Percentiles rank a stretch among this genome's conserved stretches.
These are phyloP conservation scores for Ceratocystis alfenasii DNA, from an alignment of 2,329 filamentous ascomycete genomes.

Conservation along the genomic window DNA sequence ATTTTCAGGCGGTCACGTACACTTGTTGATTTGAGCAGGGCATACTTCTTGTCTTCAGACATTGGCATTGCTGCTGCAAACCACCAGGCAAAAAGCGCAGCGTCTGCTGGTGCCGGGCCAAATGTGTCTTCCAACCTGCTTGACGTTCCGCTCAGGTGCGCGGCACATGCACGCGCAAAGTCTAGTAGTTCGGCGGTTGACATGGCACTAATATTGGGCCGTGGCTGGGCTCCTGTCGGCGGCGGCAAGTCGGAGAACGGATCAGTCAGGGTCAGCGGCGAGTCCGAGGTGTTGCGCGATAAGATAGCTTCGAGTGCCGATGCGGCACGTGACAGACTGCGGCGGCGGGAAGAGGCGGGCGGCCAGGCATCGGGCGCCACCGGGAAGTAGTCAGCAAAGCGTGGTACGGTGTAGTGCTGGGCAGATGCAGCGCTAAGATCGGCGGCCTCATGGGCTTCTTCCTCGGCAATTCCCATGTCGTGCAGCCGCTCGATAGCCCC, in stretches of 20 bases:
- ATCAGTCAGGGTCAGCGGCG: constrained; percentile 2
- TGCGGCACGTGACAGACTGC: constrained; percentile 1
- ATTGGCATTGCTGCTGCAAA: constrained; percentile 72
- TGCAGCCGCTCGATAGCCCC: constrained; percentile 66
- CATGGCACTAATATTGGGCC: constrained; percentile 33
- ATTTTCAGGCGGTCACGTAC: constrained; percentile 75
- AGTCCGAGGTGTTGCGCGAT: not conserved
- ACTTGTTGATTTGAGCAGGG: constrained; percentile 58
- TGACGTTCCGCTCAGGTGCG: constrained; percentile 39
- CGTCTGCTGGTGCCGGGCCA: constrained; percentile 64
- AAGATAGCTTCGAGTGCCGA: not conserved
- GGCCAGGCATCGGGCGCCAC: not conserved
- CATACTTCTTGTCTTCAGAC: constrained; percentile 66
- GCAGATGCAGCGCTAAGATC: constrained; percentile 34
- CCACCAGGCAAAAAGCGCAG: constrained; percentile 78
- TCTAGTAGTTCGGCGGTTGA: constrained; percentile 60
- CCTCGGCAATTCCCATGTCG: constrained; percentile 69
- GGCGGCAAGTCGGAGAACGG: constrained; percentile 16
- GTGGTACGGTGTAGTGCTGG: not conserved
- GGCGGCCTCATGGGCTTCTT: constrained; percentile 61
- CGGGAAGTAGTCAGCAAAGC: not conserved
- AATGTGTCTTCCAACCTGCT: constrained; percentile 64
- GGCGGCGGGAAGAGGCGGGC: not conserved
- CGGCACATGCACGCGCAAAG: constrained; percentile 53
- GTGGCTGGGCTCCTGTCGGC: not conserved